These are phyloP conservation scores for Erythrobasidium yunnanense DNA, from an alignment of 768 basidiomycete species.

Conservation along the genomic window DNA sequence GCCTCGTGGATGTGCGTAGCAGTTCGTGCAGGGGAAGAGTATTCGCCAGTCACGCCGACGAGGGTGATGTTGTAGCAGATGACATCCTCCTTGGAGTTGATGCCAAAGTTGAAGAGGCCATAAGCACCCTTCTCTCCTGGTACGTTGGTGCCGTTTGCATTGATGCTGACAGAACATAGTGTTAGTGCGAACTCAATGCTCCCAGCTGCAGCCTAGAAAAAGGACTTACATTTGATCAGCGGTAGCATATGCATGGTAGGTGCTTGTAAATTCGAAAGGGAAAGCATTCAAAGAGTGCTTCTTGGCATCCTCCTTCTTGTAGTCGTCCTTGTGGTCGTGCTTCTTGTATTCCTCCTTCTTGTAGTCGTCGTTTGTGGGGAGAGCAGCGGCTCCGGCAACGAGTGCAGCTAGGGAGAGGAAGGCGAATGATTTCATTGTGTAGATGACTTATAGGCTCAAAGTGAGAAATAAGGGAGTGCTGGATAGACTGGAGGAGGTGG, in stretches of 20 bases:
- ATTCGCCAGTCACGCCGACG: constrained; percentile 20
- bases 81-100: constrained; percentile 19
- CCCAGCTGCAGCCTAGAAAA: too few species aligned
- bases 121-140: constrained; percentile 16
- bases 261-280: constrained; percentile 21
- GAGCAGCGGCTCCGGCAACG: constrained; percentile 10
- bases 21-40: constrained; percentile 13
- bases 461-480: too few species aligned
- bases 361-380: constrained; percentile 10
- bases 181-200: too few species aligned
- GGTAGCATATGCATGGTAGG: constrained; percentile 9
- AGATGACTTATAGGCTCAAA: not conserved
- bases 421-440: constrained; percentile 16
- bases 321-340: not conserved
- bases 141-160: not conserved
- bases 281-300: constrained; percentile 3
- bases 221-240: constrained; percentile 11
- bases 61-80: constrained; percentile 29
- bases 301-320: constrained; percentile 1
- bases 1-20: constrained; percentile 26
- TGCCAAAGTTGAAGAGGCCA: constrained; percentile 22
- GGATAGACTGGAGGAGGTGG: too few species aligned
- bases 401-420: constrained; percentile 10
- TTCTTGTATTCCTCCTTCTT: not conserved
- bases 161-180: constrained; percentile 11